Percentiles rank a stretch among this genome's conserved stretches.
Evolutionary conservation across 2,329 filamentous ascomycete genomes (phyloP).

Genomic region (Hypoxylon sp.): DNA sequence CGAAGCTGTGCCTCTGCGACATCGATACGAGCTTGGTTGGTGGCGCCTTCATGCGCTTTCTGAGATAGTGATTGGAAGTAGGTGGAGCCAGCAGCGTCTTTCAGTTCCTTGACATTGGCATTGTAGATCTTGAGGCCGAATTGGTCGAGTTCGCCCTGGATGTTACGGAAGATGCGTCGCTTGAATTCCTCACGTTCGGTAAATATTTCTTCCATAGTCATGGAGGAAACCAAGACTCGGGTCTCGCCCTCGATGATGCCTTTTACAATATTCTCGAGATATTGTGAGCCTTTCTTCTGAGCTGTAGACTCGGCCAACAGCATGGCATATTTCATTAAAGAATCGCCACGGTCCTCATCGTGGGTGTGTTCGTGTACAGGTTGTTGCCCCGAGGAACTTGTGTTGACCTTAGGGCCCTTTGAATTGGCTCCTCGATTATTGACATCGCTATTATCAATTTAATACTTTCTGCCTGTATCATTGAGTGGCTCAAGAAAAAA

Average conservation of each 20-base stretch:
- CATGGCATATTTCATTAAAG: conserved; percentile 86
- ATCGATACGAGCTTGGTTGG: conserved; percentile 81
- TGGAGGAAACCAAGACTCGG: conserved; percentile 83
- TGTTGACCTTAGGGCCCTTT: conserved; percentile 41
- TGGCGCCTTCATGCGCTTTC: conserved; percentile 88
- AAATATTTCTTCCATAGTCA: conserved; percentile 96
- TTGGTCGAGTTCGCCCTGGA: conserved; percentile 83
- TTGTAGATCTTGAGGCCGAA: conserved; percentile 84
- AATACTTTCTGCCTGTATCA: conserved; percentile 7
- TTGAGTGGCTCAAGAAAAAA: not conserved
- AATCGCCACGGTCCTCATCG: conserved; percentile 68
- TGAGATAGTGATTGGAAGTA: conserved; percentile 87
- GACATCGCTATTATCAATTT: conserved; percentile 64
- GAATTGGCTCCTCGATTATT: conserved; percentile 68
- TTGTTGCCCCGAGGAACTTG: conserved; percentile 13
- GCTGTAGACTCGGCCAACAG: conserved; percentile 75
- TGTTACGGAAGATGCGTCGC: conserved; percentile 79
- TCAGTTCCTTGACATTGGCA: conserved; percentile 86
- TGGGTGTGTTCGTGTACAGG: conserved; percentile 43
- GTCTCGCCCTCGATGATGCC: conserved; percentile 93
- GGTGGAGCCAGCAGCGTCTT: conserved; percentile 83
- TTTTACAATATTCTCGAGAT: conserved; percentile 88
- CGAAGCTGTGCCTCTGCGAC: conserved; percentile 74
- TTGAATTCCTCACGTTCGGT: conserved; percentile 84
- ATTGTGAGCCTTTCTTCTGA: conserved; percentile 62